Evolutionary conservation across 495 filamentous ascomycete genomes (phyloP), one percentile per base, ranked within the genome.

Genomic region (Penicillium angulare): DNA sequence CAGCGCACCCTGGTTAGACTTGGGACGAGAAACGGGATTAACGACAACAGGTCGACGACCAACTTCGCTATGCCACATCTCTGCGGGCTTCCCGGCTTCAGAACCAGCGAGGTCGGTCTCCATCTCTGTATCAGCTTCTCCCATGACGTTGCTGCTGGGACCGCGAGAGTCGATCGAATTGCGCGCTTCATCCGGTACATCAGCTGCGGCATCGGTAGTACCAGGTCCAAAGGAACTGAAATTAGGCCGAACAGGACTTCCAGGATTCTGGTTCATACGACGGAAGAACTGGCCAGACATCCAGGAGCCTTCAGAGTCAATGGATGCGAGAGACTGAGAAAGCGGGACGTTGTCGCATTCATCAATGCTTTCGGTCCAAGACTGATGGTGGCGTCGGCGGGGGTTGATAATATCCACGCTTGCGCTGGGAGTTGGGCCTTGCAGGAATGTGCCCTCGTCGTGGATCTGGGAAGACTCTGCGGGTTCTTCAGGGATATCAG

Each of bases 251-350:
- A 72, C 58, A 15, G 74, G 69, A 32, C 73, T 70, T 49, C 65
- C 57, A 36, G 68, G 63, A 23, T 71, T 71, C 29, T 80, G 73
- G 3, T 81, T 79, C 54, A 74, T 67, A 39, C 79, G 67, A 36
- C 79, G 74, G 51, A 80, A 67, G 47, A 79, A 79, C 47, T 79
- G 76, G 9, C 91, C 90, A 2, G 89, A 90, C 53, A 97, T 86
- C 91, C 91, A 97, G 0, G 90, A 95, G 2, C 82, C 91, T 71
- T 97, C 91, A 0, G 88, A 92, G 59, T 95, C 91, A 50, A 97
- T 84, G 0, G 89, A 92, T 7, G 88, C 90, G 5, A 93, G 74
- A 12, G 89, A 93, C 65, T 84, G 82, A 16, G 86, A 86, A 33
- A 88, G 67, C 7, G 79, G 63, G 5, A 76, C 67, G 49, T 74